Evolutionary conservation across 1,139 yeast genomes (phyloP), one percentile per base, ranked within the genome.

Genomic region (Yamadazyma aaseri): DNA sequence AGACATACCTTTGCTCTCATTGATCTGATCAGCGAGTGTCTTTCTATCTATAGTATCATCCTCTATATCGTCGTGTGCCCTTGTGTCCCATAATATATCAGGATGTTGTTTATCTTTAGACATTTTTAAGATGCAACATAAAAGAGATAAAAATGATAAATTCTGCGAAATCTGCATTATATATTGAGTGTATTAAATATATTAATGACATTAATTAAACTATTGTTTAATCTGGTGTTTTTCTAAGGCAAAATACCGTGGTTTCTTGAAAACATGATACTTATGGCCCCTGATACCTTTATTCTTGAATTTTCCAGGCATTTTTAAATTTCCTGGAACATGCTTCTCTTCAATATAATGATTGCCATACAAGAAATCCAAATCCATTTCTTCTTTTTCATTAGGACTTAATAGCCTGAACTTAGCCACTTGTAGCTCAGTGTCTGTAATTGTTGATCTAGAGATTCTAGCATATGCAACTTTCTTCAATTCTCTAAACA

Each of bases 351-450:
- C 62, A 16, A 83, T 59, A 45, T 71, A 75, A 37, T 69, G 62
- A 50, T 80, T 74, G 6, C 80, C 77, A 49, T 82, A 81, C 35
- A 70, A 60, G 36, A 73, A 63, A 17, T 59, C 59, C 3, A 65
- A 71, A 24, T 71, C 75, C 32, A 53, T 51, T 17, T 55, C 58
- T 7, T 55, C 45, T 40, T 51, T 55, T 46, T 65, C 66, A 17
- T 71, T 72, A 10, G 74, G 67, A 20, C 58, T 53, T 30, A 82
- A 71, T 26, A 81, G 70, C 51, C 81, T 81, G 68, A 92, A 92
- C 59, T 92, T 90, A 36, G 96, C 98, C 27, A 87, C 84, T 65
- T 92, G 98, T 38, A 92, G 76, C 59, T 92, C 98, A 1, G 98
- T 92, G 55, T 92, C 98, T 1, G 98, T 92, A 46, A 92, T 90